Base-by-base conservation (phyloP, 371 early-diverging fungal species). In the Nematocida sp. region DNA sequence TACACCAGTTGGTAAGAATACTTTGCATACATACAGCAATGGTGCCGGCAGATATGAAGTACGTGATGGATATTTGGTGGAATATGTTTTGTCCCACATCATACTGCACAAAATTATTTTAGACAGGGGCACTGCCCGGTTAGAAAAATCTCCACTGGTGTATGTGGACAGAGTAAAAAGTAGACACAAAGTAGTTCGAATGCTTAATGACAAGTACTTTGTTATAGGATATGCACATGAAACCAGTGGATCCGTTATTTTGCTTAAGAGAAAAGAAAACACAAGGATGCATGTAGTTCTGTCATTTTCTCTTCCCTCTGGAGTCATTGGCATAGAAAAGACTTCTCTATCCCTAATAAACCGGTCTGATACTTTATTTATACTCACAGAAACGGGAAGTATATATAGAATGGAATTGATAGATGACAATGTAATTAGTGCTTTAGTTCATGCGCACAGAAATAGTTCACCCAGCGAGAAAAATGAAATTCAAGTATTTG, bases 81-180 rank as follows among this genome's bases (percentile, higher is more conserved):
- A 64, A 42, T 64, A 44, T 27, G 39, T 23, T 13, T 42, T 64
- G 11, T 39, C 44, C 11, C 64, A 45, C 1, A 64, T 64, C 11
- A 64, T 15, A 47, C 46, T 42, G 58, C 25, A 47, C 62, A 40
- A 0, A 40, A 15, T 39, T 15, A 42, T 39, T 18, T 27, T 13
- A 40, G 46, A 62, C 46, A 58, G 23, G 2, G 1, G 1, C n/a
- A n/a, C 23, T n/a, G 9, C 7, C 9, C 18, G 13, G 9, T 20
- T 23, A 7, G 40, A 18, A 33, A 27, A 40, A 23, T 7, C 58
- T 7, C 42, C 18, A 13, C 13, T 25, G 9, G 18, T 58, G 18
- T 72, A 57, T 33, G n/a, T 72, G 9, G 72, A 72, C 52, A 55
- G 57, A 52, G 45, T 42, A 18, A 72, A 42, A 58, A 56, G 27